A percentile compares a stretch with the other conserved stretches of the same genome.
phyloP scores from a whole-genome alignment of 2,329 filamentous ascomycete species.

The Trichoderma atroviride region DNA sequence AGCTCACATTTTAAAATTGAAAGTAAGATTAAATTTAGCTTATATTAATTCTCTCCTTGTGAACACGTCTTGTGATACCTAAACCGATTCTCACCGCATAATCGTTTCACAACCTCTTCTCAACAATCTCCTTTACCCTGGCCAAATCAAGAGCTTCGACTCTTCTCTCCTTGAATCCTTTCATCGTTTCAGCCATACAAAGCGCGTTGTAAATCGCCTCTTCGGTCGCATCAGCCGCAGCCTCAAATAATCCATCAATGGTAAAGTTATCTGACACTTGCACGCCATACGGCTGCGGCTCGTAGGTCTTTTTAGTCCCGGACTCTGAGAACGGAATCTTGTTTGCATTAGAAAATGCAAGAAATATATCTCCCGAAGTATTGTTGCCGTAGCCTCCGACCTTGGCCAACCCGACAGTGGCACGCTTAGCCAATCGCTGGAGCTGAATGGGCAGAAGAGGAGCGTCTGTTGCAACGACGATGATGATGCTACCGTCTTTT shows the following conservation, averaged over 20 bases:
- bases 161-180: conserved; percentile 52
- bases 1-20: too few relatives aligned
- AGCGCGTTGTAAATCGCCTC: conserved; percentile 68
- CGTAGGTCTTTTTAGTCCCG: neutral
- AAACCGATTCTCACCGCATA: neutral
- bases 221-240: conserved; percentile 63
- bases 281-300: conserved; percentile 10
- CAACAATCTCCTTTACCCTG: conserved; percentile 50
- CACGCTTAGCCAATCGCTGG: conserved; percentile 58
- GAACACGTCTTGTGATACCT: too few relatives aligned
- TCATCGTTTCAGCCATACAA: conserved; percentile 62
- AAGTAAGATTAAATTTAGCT: too few relatives aligned
- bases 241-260: conserved; percentile 64
- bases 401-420: conserved; percentile 61
- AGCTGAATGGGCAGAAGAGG: conserved; percentile 40
- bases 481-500: conserved; percentile 42
- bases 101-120: conserved; percentile 36
- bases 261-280: conserved; percentile 55
- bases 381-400: conserved; percentile 66
- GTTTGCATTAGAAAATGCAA: conserved; percentile 67
- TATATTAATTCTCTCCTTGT: too few relatives aligned
- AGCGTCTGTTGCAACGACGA: conserved; percentile 40
- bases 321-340: conserved; percentile 45
- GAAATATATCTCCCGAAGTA: conserved; percentile 66
- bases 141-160: conserved; percentile 55